Evolutionary conservation across 108 stramenopile genomes (phyloP).

Genomic region (Nitzschia palea): DNA sequence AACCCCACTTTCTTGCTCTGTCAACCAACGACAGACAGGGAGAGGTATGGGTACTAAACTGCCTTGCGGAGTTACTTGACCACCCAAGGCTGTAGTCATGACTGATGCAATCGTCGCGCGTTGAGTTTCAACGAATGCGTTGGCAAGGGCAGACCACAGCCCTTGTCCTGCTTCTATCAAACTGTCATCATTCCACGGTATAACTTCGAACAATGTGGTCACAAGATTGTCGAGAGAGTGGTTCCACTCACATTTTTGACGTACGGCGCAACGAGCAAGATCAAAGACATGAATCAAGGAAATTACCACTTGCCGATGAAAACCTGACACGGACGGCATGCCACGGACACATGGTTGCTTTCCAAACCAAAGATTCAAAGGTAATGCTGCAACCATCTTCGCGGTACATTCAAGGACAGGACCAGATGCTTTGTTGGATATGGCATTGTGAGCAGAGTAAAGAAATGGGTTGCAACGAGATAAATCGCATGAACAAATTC

Average conservation of each 20-base stretch:
- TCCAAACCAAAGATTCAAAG: slow-evolving; percentile 27
- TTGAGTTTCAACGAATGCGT: not conserved
- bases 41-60: slow-evolving; percentile 7
- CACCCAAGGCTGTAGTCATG: slow-evolving; percentile 15
- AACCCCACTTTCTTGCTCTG: not conserved
- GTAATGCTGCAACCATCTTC: slow-evolving; percentile 14
- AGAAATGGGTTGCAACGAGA: not conserved
- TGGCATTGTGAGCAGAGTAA: not conserved
- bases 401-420: slow-evolving; percentile 15
- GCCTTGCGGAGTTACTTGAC: slow-evolving; percentile 30
- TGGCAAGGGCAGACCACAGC: slow-evolving; percentile 15
- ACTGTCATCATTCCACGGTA: slow-evolving; percentile 11
- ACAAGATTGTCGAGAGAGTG: not conserved
- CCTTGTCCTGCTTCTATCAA: not conserved
- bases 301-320: slow-evolving; percentile 16
- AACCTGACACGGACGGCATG: slow-evolving; percentile 4
- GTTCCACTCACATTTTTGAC: not conserved
- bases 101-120: not conserved
- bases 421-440: not conserved
- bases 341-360: not conserved
- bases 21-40: slow-evolving; percentile 18
- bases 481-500: not conserved
- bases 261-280: not conserved
- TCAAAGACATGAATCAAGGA: not conserved
- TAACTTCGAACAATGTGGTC: slow-evolving; percentile 11